phyloP scores from a whole-genome alignment of 371 early-diverging fungal genomes.

The Amoeboaphelidium protococcarum region DNA sequence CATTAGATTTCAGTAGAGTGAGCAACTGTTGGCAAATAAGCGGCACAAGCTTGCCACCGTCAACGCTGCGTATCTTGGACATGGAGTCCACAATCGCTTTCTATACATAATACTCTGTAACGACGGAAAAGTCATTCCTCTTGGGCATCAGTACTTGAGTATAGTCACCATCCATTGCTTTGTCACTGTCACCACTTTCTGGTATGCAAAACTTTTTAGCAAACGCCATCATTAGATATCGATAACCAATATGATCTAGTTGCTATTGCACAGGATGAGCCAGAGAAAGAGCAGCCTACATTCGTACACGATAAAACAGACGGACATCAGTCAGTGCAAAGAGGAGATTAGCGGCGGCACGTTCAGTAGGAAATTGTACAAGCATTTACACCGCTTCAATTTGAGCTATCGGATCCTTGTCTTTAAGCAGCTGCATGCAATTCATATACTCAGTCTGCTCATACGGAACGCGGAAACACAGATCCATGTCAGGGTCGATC shows the following conservation, averaged over 20 bases:
- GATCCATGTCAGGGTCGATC: constrained; percentile 80
- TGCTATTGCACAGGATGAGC: constrained; percentile 8
- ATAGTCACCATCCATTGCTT: constrained; percentile 11
- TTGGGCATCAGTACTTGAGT: constrained; percentile 34
- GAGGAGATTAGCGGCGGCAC: constrained; percentile 21
- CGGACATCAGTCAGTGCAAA: constrained; percentile 41
- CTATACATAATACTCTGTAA: constrained; percentile 65
- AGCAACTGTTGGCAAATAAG: neutral
- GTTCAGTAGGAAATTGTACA: constrained; percentile 3
- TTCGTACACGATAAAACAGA: constrained; percentile 71
- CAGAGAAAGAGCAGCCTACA: constrained; percentile 68
- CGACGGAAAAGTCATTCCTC: constrained; percentile 52
- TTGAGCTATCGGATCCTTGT: constrained; percentile 86
- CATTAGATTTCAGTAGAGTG: neutral
- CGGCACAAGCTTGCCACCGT: neutral
- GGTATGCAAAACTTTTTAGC: constrained; percentile 37
- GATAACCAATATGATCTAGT: neutral
- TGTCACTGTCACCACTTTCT: constrained; percentile 1
- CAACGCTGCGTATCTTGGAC: neutral
- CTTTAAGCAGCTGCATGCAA: constrained; percentile 73
- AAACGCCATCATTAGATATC: constrained; percentile 44
- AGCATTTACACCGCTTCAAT: constrained; percentile 50
- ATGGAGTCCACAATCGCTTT: constrained; percentile 16
- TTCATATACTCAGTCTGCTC: constrained; percentile 91
- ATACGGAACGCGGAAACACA: constrained; percentile 65